Base-by-base conservation (phyloP, 768 basidiomycete species). In the Tylopilus felleus region DNA sequence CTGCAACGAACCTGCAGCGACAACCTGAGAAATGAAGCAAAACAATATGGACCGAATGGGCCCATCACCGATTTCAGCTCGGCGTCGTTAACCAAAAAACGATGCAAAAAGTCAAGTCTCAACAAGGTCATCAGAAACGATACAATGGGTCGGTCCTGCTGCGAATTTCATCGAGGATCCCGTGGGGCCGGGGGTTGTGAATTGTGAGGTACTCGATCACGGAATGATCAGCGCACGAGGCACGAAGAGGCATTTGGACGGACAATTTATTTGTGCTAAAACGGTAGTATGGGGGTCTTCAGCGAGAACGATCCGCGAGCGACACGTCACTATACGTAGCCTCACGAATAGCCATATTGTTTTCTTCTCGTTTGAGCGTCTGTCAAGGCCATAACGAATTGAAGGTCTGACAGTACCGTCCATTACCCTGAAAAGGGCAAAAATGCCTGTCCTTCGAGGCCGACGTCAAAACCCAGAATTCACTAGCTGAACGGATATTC, bases 21-120 rank as follows among this genome's bases (percentile, higher is more conserved):
- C 23, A 5, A 23, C 57, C 49, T 65, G 58, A 49, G 56, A 51
- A 55, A 55, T 59, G 55, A 61, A 57, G 38, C 50, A 52, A 29
- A 29, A 28, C 52, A 58, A 57, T 53, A 53, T 52, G 27, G 22
- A 22, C 57, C 42, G 25, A 60, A 56, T 39, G 49, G 49, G 58
- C n/a, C n/a, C 17, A 53, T 44, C 31, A 27, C 51, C 21, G 28
- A 39, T 45, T 36, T 51, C 43, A 31, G 22, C 35, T 53, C 49
- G 29, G 22, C n/a, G 46, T 49, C 38, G 31, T 46, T 45, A 38
- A 42, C 49, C 27, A 56, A 38, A 42, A 40, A 45, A 21, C 39
- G 47, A 54, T 49, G 55, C 49, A 51, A 57, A 53, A 53, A 50
- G 44, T 50, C 39, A 51, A 61, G 59, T 45, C 49, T 46, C 44